Evolutionary conservation across 2,329 filamentous ascomycete genomes (phyloP).

Genomic region (Orbilia blumenaviensis): DNA sequence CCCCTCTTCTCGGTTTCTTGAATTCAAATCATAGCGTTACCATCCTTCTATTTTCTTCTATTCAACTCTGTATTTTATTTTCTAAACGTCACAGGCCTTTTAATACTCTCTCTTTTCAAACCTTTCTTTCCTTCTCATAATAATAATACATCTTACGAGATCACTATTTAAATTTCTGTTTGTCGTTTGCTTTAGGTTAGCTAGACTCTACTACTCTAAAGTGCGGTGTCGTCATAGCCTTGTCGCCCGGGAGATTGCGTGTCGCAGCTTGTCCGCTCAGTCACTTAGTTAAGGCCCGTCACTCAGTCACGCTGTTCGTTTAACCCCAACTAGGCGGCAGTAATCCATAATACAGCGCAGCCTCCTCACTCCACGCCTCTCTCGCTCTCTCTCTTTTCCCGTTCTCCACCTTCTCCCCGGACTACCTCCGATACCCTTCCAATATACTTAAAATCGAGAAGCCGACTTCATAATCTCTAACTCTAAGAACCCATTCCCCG

Average conservation of each 20-base stretch:
- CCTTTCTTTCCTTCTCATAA: neutral
- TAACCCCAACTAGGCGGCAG: constrained; percentile 17
- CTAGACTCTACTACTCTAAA: too few relatives aligned
- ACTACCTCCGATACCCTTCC: constrained; percentile 21
- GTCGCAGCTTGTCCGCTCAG: constrained; percentile 24
- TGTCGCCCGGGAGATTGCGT: constrained; percentile 51
- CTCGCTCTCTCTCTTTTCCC: neutral
- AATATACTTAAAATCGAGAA: constrained; percentile 19
- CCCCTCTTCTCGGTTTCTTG: too few relatives aligned
- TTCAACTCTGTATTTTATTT: constrained; percentile 4
- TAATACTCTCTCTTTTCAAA: neutral
- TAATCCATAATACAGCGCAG: neutral
- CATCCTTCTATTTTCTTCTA: neutral
- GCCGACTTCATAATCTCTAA: neutral
- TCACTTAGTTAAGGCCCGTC: neutral
- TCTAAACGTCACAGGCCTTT: neutral
- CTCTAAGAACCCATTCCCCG: neutral
- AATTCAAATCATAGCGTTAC: neutral
- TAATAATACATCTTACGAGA: neutral
- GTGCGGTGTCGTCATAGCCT: constrained; percentile 44
- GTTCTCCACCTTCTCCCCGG: neutral
- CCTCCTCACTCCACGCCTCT: neutral
- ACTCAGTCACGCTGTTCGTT: constrained; percentile 19
- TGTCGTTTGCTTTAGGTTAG: neutral
- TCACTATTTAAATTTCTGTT: neutral